Evolutionary conservation across 2,329 filamentous ascomycete genomes (phyloP), one percentile per base, ranked within the genome.

Genomic region (Tympanopsis confertula): DNA sequence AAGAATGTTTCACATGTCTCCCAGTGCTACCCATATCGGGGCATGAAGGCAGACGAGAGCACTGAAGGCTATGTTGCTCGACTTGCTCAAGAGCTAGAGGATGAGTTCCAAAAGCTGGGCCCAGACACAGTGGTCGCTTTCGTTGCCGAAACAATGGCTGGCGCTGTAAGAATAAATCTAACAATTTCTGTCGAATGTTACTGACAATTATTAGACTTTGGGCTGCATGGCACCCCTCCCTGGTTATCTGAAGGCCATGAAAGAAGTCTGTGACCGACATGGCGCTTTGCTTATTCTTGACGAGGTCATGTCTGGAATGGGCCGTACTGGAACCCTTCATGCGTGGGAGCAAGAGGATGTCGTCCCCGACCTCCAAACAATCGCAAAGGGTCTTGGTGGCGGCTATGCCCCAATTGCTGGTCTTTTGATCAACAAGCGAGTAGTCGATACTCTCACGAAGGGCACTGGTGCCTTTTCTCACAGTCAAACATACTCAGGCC

Each of bases 241-340:
- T 0, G 82, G 82, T 0, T 91, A 91, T 45, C 74, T 88, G 36
- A 58, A 64, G 37, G 81, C 78, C 1, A 74, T 89, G 56, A 71
- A 71, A 47, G 59, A 62, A 2, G 62, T 91, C 1, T 91, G 85
- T 52, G 69, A 80, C 38, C 73, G 71, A 42, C 66, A 89, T 49
- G 83, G 80, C 1, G 75, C 79, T 0, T 68, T 91, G 0, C 63
- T 91, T n/a, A 79, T 89, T 35, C 58, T 89, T 0, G 86, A 91
- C 48, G 85, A 89, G 37, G 68, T 86, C 33, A 85, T 87, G 80
- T 78, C 71, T 35, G 78, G 78, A 2, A 70, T 71, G 54, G 77
- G 78, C 1, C 60, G 76, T 1, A 68, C 66, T 0, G 77, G 75
- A 0, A 66, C 60, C 4, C 54, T 79, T 45, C 70, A 83, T 55